Evolutionary conservation across 2,329 filamentous ascomycete species (phyloP), one percentile per base, ranked within the genome.

Genomic region (Stachybotrys echinatus): DNA sequence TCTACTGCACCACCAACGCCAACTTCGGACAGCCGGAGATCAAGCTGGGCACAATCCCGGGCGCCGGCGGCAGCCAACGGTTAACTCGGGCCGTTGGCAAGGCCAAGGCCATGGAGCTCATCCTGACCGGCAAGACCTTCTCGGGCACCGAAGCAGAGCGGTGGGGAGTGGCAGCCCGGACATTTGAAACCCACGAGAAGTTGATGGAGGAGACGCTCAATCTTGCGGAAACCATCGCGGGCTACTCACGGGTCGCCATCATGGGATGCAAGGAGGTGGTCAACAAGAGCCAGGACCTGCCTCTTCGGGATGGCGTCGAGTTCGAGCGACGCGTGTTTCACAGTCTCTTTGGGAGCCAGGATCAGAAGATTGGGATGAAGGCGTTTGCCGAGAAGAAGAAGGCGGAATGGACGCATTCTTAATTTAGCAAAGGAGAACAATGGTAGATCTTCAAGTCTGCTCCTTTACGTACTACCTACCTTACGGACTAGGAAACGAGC

Each of bases 21-120:
- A 95, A 89, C 61, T 96, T 99, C 65, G 94, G 94, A 12, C 94
- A 97, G 73, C 94, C 94, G 1, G 94, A 99, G 76, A 90, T 99
- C 74, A 96, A 95, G 74, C 79, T 99, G 3, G 94, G 94, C 22
- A 88, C 88, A 2, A 89, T 97, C 50, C 94, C 94, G 1, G 94
- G 94, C 4, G 94, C 89, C 0, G 94, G 94, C 23, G 94, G 94
- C 6, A 91, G 85, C 55, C 94, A 99, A 76, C 79, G 94, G 8
- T 74, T 99, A 43, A 95, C 91, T 6, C 80, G 84, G 21, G 91
- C 87, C 14, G 77, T 94, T 50, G 89, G 89, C 47, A 94, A 95
- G 79, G 83, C 84, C 57, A 85, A 84, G 67, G 89, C 91, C 14
- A 96, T 96, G 92, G 91, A 96, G 68, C 74, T 96, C 49, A 90